A percentile compares a stretch with the other conserved stretches of the same genome.
phyloP scores from a whole-genome alignment of 306 rosid genomes.

The Acmispon strigosus region DNA sequence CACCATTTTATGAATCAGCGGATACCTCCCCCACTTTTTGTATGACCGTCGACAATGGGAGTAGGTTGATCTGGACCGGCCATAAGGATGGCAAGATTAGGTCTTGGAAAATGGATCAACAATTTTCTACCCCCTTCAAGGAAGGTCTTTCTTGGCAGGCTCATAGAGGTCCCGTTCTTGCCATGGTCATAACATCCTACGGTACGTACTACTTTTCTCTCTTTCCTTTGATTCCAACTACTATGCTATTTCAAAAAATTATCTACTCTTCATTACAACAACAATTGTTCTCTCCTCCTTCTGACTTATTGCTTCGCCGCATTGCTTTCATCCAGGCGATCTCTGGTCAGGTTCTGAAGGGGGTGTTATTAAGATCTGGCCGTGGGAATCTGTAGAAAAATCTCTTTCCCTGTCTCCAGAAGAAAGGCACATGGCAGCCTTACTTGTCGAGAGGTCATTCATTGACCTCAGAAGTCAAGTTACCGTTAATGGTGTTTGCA shows the following conservation, averaged over 20 bases:
- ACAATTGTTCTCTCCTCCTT: neutral
- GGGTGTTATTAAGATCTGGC: constrained; percentile 86
- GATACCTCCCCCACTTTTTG: constrained; percentile 71
- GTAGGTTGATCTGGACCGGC: constrained; percentile 73
- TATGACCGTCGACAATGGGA: constrained; percentile 60
- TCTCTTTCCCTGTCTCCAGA: constrained; percentile 80
- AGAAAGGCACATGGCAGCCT: constrained; percentile 96
- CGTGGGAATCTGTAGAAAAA: constrained; percentile 92
- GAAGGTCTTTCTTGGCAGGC: constrained; percentile 99
- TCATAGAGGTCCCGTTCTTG: constrained; percentile 78
- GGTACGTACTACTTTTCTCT: constrained; percentile 26
- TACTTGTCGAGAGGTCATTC: constrained; percentile 86
- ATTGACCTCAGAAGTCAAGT: constrained; percentile 80
- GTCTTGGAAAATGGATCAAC: constrained; percentile 84
- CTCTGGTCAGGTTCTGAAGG: constrained; percentile 96
- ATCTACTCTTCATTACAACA: no score
- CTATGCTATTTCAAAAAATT: no score
- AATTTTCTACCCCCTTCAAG: constrained; percentile 62
- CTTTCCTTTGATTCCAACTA: no score
- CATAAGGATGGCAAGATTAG: constrained; percentile 96
- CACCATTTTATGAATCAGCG: constrained; percentile 71
- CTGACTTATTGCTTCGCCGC: neutral
- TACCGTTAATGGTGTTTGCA: constrained; percentile 85
- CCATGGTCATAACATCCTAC: constrained; percentile 55
- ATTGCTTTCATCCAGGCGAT: constrained; percentile 77